Base-by-base conservation (phyloP, 192 early-diverging fungal species). In the Lunasporangiospora selenospora region DNA sequence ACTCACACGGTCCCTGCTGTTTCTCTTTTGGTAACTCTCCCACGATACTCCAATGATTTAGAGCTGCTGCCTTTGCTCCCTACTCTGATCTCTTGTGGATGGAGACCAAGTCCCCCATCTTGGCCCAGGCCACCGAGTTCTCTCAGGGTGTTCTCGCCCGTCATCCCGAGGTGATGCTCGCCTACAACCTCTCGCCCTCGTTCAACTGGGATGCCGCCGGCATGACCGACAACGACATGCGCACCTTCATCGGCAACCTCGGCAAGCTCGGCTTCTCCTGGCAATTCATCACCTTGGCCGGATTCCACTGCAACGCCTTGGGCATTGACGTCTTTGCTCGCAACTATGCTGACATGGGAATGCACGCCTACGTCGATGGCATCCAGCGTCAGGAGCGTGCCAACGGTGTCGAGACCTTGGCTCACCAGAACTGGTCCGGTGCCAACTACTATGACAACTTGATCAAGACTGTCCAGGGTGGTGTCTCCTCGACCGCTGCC, bases 171-270 rank as follows among this genome's bases (percentile, higher is more conserved):
- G 81, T 88, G 53, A 90, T 93, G 88, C 87, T 98, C 30, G 92
- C 95, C 19, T 98, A 98, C 86, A 98, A 98, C 85, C 75, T 98
- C 49, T 94, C 91, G 36, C 97, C 97, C 23, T 95, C 93, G 26
- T 98, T 97, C 87, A 98, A 98, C 89, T 98, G 95, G 95, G 93
- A 95, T 70, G 93, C 95, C 12, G 94, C 97, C 19, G 95, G 95
- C 39, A 89, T 97, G 89, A 88, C 78, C 32, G 97, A 98, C 77
- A 79, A 87, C 33, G 89, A 97, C 75, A 96, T 98, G 83, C 80
- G 87, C 38, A 76, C 75, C 55, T 98, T 92, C 75, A 88, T 97
- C 46, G 75, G 76, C 18, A 87, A 93, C 53, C 83, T 98, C 24
- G 95, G 92, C 55, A 85, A 85, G 73, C 84, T 97, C 9, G 95